Percentiles rank a stretch among this genome's conserved stretches.
Evolutionary conservation across 345 rosid species (phyloP).

Genomic region (Barbarea vulgaris): DNA sequence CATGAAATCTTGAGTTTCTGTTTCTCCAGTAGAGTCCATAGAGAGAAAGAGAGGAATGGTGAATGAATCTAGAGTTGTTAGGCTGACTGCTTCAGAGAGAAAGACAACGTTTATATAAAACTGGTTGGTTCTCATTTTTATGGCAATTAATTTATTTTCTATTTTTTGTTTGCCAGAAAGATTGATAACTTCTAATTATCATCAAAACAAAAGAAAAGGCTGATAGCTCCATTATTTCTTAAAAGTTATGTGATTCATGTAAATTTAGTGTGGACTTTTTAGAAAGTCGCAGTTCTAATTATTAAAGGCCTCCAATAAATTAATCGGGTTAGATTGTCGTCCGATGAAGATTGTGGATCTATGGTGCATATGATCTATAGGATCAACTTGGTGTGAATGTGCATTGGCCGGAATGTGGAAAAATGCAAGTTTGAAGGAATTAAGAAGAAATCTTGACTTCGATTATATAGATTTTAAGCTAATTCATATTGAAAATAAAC

Average conservation of each 20-base stretch:
- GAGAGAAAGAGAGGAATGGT: conserved; percentile 10
- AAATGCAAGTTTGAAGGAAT: not conserved
- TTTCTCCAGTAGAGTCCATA: conserved; percentile 25
- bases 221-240: not conserved
- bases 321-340: too few relatives aligned
- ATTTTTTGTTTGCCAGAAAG: conserved; percentile 19
- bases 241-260: not conserved
- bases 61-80: conserved; percentile 20
- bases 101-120: conserved; percentile 29
- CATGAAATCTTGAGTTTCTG: conserved; percentile 59
- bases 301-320: not conserved
- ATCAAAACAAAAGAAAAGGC: not conserved
- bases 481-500: not conserved
- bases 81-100: conserved; percentile 29
- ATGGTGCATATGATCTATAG: not conserved
- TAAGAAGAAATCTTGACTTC: not conserved
- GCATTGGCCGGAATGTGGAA: not conserved
- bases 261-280: not conserved
- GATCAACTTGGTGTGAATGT: not conserved
- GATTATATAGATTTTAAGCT: not conserved
- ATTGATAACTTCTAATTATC: conserved; percentile 15
- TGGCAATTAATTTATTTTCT: conserved; percentile 13
- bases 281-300: not conserved
- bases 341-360: too few relatives aligned
- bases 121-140: conserved; percentile 6